These are phyloP conservation scores for Euphorbia peplus DNA, from an alignment of 345 rosid species.

Conservation along the genomic window DNA sequence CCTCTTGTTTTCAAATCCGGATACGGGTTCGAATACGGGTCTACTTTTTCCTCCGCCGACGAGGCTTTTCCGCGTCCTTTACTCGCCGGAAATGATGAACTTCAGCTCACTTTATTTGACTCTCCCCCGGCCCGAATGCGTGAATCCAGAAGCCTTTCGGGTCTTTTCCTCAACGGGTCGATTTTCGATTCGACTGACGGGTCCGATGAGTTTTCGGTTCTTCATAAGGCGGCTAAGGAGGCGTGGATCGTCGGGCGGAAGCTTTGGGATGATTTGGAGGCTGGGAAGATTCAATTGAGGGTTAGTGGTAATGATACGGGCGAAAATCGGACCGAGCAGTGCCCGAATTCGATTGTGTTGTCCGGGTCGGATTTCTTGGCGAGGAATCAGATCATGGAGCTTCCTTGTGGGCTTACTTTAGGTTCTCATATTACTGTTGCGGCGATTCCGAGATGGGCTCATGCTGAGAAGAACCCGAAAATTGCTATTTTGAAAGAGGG, in stretches of 20 bases:
- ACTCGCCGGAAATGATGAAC: conserved; percentile 17
- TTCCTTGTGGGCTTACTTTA: conserved; percentile 82
- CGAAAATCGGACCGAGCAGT: conserved; percentile 19
- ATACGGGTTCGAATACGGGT: conserved; percentile 16
- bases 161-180: conserved; percentile 23
- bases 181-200: conserved; percentile 15
- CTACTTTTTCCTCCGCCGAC: conserved; percentile 20
- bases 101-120: not conserved
- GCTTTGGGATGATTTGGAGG: conserved; percentile 65
- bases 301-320: not conserved
- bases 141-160: conserved; percentile 10
- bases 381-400: conserved; percentile 43
- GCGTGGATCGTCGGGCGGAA: conserved; percentile 71
- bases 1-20: conserved; percentile 42
- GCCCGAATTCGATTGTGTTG: conserved; percentile 64
- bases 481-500: conserved; percentile 49
- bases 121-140: conserved; percentile 9
- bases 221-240: conserved; percentile 61
- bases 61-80: conserved; percentile 38
- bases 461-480: conserved; percentile 52
- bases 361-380: conserved; percentile 54
- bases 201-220: conserved; percentile 31
- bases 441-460: conserved; percentile 69
- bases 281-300: conserved; percentile 45
- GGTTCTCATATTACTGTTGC: conserved; percentile 84